These are phyloP conservation scores for Comarum palustre DNA, from an alignment of 306 rosid genomes.

Conservation along the genomic window DNA sequence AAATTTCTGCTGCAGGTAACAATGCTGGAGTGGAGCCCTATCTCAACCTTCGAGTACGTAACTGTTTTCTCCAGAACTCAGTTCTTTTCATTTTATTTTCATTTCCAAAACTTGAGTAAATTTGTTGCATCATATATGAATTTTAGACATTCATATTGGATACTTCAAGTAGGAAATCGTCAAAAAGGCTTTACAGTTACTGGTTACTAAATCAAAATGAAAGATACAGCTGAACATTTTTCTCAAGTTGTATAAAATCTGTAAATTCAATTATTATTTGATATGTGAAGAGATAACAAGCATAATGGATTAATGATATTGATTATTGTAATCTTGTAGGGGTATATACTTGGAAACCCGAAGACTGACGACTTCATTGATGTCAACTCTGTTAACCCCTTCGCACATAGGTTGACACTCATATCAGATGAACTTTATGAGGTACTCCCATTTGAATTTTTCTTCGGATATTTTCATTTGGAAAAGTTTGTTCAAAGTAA, in stretches of 20 bases:
- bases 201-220: neutral
- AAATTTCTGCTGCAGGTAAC: conserved; percentile 18
- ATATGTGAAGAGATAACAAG: neutral
- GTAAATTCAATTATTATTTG: neutral
- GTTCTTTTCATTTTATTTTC: neutral
- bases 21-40: conserved; percentile 7
- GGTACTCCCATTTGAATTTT: neutral
- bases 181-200: neutral
- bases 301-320: neutral
- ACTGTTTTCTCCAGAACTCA: neutral
- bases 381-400: conserved; percentile 25
- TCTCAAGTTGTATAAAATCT: neutral
- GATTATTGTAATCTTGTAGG: conserved; percentile 5
- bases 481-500: neutral
- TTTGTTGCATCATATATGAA: neutral
- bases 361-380: conserved; percentile 26
- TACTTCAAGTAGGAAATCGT: neutral
- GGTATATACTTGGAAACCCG: conserved; percentile 34
- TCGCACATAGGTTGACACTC: conserved; percentile 24
- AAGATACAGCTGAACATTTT: neutral
- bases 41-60: conserved; percentile 23
- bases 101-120: neutral
- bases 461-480: neutral
- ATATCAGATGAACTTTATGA: conserved; percentile 30
- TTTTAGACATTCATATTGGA: neutral